phyloP scores from a whole-genome alignment of 768 basidiomycete genomes.

The Lanmaoa pseudosensibilis region DNA sequence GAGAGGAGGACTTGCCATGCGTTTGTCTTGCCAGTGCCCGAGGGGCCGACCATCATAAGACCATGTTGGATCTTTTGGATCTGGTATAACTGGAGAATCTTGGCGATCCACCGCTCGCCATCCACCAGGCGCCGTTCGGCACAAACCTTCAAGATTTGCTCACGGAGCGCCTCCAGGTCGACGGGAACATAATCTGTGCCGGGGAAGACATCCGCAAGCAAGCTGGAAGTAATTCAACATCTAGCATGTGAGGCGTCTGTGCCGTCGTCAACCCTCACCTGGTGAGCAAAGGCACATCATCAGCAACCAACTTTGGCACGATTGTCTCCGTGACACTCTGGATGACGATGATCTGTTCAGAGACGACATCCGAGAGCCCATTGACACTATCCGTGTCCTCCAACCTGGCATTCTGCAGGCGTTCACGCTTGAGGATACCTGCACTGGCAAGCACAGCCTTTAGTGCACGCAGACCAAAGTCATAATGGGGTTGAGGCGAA shows the following conservation, averaged over 20 bases:
- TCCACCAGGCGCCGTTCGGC: constrained; percentile 79
- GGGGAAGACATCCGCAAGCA: constrained; percentile 96
- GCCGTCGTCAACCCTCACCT: constrained; percentile 51
- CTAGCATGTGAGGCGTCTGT: neutral
- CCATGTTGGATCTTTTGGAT: constrained; percentile 99
- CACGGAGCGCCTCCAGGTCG: constrained; percentile 81
- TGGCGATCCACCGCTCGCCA: constrained; percentile 89
- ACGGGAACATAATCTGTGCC: constrained; percentile 90
- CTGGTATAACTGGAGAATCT: constrained; percentile 97
- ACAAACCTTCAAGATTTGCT: constrained; percentile 86
- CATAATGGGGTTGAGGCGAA: constrained; percentile 97
- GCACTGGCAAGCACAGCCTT: constrained; percentile 97
- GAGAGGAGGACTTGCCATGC: constrained; percentile 94
- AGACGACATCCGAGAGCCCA: constrained; percentile 66
- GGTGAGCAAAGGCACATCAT: constrained; percentile 92
- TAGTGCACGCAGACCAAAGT: constrained; percentile 96
- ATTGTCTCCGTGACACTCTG: constrained; percentile 99
- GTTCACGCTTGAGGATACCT: constrained; percentile 94
- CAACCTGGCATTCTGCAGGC: constrained; percentile 51
- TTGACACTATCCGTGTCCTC: constrained; percentile 45
- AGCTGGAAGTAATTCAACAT: constrained; percentile 41
- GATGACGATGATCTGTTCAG: constrained; percentile 95
- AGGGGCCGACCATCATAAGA: constrained; percentile 99
- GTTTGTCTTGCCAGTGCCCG: constrained; percentile 94
- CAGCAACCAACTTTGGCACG: constrained; percentile 95